phyloP scores from a whole-genome alignment of 2,329 filamentous ascomycete genomes.

The Penicillium carneum region DNA sequence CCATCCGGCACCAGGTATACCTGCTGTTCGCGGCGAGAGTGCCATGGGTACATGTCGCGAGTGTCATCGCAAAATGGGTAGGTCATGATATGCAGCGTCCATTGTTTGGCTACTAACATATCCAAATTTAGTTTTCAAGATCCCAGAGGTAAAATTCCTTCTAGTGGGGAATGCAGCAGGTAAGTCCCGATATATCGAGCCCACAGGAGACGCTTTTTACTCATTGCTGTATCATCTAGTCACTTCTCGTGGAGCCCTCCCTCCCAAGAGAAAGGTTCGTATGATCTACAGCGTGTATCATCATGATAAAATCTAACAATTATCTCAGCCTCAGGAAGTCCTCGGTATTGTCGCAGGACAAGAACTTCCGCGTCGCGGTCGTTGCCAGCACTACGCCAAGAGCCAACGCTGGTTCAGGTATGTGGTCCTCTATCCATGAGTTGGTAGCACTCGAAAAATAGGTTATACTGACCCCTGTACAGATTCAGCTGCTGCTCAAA shows the following conservation, averaged over 20 bases:
- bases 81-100: slow-evolving; percentile 22
- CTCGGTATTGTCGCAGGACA: slow-evolving; percentile 63
- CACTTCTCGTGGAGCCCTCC: slow-evolving; percentile 41
- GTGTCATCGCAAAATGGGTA: slow-evolving; percentile 79
- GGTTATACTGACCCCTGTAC: slow-evolving; percentile 22
- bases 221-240: slow-evolving; percentile 30
- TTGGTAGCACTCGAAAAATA: neutral
- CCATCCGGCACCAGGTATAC: slow-evolving; percentile 67
- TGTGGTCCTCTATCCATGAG: slow-evolving; percentile 14
- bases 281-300: neutral
- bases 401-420: slow-evolving; percentile 65
- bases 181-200: slow-evolving; percentile 35
- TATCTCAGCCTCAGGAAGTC: slow-evolving; percentile 55
- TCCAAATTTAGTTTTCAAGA: slow-evolving; percentile 65
- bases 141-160: slow-evolving; percentile 80
- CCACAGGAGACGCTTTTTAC: neutral
- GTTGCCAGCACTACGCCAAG: slow-evolving; percentile 63
- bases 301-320: neutral
- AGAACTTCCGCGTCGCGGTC: slow-evolving; percentile 61
- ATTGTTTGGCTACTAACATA: neutral
- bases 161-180: slow-evolving; percentile 67
- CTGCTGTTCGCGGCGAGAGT: slow-evolving; percentile 75
- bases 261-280: slow-evolving; percentile 50
- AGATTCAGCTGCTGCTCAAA: slow-evolving; percentile 65
- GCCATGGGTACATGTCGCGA: slow-evolving; percentile 77